These are phyloP conservation scores for Yamadazyma scolyti DNA, from an alignment of 805 yeast species.

Conservation along the genomic window DNA sequence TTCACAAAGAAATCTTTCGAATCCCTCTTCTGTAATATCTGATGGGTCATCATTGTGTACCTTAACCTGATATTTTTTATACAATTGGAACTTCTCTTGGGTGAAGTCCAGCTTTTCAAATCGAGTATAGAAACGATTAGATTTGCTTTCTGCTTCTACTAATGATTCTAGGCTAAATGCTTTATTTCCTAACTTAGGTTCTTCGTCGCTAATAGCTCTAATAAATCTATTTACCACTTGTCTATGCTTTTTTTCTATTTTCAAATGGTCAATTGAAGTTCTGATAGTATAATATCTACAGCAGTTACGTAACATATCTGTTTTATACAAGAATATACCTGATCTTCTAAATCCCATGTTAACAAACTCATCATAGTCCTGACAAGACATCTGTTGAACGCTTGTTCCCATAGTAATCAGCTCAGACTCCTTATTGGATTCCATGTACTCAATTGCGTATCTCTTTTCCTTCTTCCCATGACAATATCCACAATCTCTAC, in stretches of 20 bases:
- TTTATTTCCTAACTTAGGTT: not conserved
- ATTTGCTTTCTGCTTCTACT: conserved; percentile 35
- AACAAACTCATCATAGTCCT: conserved; percentile 60
- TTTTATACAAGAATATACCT: conserved; percentile 60
- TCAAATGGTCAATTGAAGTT: conserved; percentile 45
- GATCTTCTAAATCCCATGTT: conserved; percentile 78
- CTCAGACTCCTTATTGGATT: conserved; percentile 11
- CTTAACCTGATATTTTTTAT: conserved; percentile 61
- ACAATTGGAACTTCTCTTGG: conserved; percentile 59
- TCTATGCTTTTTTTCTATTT: conserved; percentile 62
- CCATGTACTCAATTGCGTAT: conserved; percentile 31
- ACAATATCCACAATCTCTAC: conserved; percentile 71
- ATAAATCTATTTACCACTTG: conserved; percentile 61
- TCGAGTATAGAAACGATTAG: conserved; percentile 34
- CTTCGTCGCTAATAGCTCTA: conserved; percentile 25
- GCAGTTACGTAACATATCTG: conserved; percentile 69
- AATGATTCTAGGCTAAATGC: conserved; percentile 28
- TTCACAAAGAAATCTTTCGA: conserved; percentile 64
- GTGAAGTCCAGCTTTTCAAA: conserved; percentile 53
- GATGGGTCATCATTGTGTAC: conserved; percentile 63
- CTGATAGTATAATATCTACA: conserved; percentile 80
- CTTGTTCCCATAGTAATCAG: conserved; percentile 34
- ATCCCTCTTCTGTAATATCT: conserved; percentile 45
- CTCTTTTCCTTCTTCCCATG: conserved; percentile 40
- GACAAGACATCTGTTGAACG: conserved; percentile 43